These are phyloP conservation scores for Mortierella alpina DNA, from an alignment of 192 early-diverging fungal species.

Conservation along the genomic window DNA sequence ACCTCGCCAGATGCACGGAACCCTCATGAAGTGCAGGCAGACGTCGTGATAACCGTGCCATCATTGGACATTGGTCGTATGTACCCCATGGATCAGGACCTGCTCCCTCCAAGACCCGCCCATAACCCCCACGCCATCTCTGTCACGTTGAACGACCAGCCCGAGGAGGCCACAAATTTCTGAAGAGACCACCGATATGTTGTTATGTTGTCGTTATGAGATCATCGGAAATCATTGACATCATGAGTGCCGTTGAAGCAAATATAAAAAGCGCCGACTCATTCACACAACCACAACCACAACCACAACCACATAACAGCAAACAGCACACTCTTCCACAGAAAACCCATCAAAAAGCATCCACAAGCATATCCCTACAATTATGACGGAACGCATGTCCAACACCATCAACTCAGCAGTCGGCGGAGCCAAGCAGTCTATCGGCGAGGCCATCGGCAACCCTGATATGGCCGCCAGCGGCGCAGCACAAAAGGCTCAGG, in stretches of 20 bases:
- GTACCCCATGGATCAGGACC: neutral
- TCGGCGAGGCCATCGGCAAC: constrained; percentile 21
- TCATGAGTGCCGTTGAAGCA: no score
- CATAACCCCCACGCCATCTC: neutral
- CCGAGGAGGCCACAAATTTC: neutral
- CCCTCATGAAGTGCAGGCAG: neutral
- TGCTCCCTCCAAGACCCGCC: neutral
- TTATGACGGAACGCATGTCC: constrained; percentile 3
- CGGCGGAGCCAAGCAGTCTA: constrained; percentile 25
- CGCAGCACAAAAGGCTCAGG: constrained; percentile 31
- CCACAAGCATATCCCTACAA: neutral
- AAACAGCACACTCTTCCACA: neutral
- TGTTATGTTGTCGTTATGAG: no score
- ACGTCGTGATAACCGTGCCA: no score
- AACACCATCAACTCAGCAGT: constrained; percentile 24
- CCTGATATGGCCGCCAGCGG: constrained; percentile 20
- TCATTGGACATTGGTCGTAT: no score
- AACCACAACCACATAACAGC: neutral
- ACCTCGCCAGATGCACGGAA: neutral
- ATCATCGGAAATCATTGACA: no score
- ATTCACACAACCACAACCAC: no score
- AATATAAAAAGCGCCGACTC: no score
- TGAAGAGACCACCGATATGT: no score
- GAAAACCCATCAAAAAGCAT: neutral
- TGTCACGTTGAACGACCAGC: neutral